Conservation (phyloP, 345 rosid species). For the Arabidopsis suecica region DNA sequence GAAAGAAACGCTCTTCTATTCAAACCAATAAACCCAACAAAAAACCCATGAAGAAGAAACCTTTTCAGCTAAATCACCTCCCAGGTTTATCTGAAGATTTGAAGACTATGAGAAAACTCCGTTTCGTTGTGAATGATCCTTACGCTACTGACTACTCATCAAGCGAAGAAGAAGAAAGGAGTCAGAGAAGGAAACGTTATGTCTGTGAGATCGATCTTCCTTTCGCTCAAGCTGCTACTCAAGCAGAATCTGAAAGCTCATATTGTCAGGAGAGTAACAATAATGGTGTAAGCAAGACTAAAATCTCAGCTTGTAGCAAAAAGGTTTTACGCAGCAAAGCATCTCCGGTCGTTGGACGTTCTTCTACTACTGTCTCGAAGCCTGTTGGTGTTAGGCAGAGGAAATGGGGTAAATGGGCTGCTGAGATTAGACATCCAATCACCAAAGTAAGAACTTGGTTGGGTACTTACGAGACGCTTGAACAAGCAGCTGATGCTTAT, state of each 20-base stretch:
- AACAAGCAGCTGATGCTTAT: conserved; percentile 89
- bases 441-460: conserved; percentile 77
- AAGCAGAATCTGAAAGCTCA: conserved; percentile 54
- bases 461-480: conserved; percentile 82
- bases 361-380: conserved; percentile 28
- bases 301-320: conserved; percentile 28
- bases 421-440: conserved; percentile 88
- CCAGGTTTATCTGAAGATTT: conserved; percentile 46
- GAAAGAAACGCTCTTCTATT: conserved; percentile 43
- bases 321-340: conserved; percentile 38
- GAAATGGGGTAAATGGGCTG: conserved; percentile 99
- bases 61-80: conserved; percentile 34
- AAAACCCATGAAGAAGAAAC: conserved; percentile 37
- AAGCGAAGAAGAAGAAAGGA: conserved; percentile 79
- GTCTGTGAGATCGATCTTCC: conserved; percentile 68
- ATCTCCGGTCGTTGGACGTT: conserved; percentile 29
- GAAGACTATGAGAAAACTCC: conserved; percentile 57
- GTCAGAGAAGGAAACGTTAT: conserved; percentile 51
- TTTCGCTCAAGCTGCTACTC: conserved; percentile 33
- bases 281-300: conserved; percentile 50
- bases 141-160: conserved; percentile 89
- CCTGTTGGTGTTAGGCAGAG: conserved; percentile 83
- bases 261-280: conserved; percentile 60
- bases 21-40: conserved; percentile 40
- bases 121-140: conserved; percentile 80